Percentiles rank a stretch among this genome's conserved stretches.
Evolutionary conservation across 208 protist genomes (phyloP).

Genomic region (Naegleria gruberi): DNA sequence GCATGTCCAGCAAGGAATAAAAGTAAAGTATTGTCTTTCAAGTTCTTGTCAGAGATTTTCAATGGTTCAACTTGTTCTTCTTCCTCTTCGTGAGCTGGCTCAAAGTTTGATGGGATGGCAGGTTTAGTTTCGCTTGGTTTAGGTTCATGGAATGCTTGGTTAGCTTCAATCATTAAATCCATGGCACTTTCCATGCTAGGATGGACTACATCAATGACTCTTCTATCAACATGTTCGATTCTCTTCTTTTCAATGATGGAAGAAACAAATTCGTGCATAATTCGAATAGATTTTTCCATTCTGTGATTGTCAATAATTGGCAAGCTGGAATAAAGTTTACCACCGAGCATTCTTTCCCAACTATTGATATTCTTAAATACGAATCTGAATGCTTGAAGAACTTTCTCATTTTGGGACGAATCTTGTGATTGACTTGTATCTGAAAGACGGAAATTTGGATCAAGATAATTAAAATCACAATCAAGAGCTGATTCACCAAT

Average conservation of each 20-base stretch:
- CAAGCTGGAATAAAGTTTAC: not conserved
- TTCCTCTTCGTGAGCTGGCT: not conserved
- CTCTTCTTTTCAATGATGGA: not conserved
- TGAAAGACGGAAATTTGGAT: no score
- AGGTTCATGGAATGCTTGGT: no score
- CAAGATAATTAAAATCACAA: not conserved
- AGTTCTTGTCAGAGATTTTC: not conserved
- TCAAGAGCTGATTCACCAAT: not conserved
- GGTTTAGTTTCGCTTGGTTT: no score
- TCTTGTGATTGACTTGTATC: no score
- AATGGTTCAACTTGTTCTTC: not conserved
- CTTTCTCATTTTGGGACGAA: not conserved
- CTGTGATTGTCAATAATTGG: not conserved
- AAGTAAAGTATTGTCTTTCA: not conserved
- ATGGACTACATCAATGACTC: no score
- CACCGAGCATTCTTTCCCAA: not conserved
- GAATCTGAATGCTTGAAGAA: not conserved
- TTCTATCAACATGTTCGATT: not conserved
- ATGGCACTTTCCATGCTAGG: no score
- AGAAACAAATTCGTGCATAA: not conserved
- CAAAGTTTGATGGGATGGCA: no score
- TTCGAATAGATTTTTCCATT: not conserved
- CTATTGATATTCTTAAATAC: not conserved
- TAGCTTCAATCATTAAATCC: no score
- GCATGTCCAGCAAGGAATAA: not conserved